These are phyloP conservation scores for Venturia oleaginea DNA, from an alignment of 2,329 filamentous ascomycete species.

Conservation along the genomic window DNA sequence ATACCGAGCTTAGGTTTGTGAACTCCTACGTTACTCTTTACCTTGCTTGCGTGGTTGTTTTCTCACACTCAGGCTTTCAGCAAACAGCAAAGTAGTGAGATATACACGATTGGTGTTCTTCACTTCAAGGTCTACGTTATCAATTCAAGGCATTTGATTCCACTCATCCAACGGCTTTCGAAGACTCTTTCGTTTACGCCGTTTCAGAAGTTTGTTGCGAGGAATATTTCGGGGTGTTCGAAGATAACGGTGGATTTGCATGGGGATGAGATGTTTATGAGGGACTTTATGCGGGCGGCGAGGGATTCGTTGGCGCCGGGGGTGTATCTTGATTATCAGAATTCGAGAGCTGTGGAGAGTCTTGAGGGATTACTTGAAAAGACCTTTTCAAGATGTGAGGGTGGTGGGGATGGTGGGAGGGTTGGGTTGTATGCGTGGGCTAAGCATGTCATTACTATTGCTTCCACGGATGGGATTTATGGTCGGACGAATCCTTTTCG, in stretches of 20 bases:
- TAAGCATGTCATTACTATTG: slow-evolving; percentile 1
- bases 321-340: background rate
- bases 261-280: background rate
- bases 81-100: background rate
- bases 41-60: too few relatives aligned
- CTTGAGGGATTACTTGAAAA: background rate
- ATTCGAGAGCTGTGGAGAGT: background rate
- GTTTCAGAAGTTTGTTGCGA: background rate
- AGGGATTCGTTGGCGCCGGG: background rate
- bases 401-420: background rate
- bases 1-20: background rate
- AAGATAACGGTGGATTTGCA: background rate
- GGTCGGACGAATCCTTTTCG: slow-evolving; percentile 5
- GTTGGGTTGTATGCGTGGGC: slow-evolving; percentile 1
- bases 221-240: too few relatives aligned
- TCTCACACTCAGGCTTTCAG: too few relatives aligned
- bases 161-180: background rate
- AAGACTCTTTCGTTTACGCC: slow-evolving; percentile 5
- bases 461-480: slow-evolving; percentile 2
- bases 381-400: background rate
- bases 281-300: background rate
- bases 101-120: background rate
- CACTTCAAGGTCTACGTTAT: background rate
- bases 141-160: background rate
- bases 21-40: background rate